A percentile compares a stretch with the other conserved stretches of the same genome.
These are phyloP conservation scores for Sesbania bispinosa DNA, from an alignment of 306 rosid genomes.

Conservation along the genomic window DNA sequence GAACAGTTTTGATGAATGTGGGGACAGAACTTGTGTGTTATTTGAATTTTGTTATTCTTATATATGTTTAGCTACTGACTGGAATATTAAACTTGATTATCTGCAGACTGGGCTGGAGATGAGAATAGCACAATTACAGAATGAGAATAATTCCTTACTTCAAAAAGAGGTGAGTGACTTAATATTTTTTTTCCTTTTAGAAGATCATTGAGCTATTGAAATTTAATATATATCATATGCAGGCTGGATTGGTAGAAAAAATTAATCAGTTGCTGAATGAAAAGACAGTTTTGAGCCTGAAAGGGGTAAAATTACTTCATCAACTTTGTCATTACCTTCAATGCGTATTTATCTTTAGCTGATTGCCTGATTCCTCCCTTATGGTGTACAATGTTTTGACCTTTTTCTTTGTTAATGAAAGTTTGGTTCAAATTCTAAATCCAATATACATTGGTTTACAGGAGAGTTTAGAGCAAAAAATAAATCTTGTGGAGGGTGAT, in stretches of 20 bases:
- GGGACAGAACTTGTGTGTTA: constrained; percentile 5
- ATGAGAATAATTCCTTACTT: constrained; percentile 54
- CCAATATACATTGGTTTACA: constrained; percentile 31
- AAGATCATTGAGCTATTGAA: constrained; percentile 18
- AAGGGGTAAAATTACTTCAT: constrained; percentile 36
- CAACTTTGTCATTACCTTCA: background rate
- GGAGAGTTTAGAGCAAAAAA: constrained; percentile 59
- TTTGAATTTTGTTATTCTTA: constrained; percentile 2
- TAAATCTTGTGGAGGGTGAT: constrained; percentile 50
- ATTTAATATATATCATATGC: constrained; percentile 26
- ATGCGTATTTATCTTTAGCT: background rate
- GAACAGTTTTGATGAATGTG: constrained; percentile 13
- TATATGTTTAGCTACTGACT: constrained; percentile 14
- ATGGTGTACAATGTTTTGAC: background rate
- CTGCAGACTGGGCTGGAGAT: constrained; percentile 55
- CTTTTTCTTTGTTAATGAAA: background rate
- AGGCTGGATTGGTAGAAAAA: constrained; percentile 51
- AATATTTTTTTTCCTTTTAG: background rate
- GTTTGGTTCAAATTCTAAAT: constrained; percentile 17
- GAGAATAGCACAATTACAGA: constrained; percentile 50
- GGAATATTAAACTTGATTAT: constrained; percentile 16
- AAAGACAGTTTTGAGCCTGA: constrained; percentile 34
- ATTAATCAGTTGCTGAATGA: constrained; percentile 44
- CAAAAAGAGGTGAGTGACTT: constrained; percentile 49
- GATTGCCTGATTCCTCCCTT: background rate